Percentiles rank a stretch among this genome's conserved stretches.
Conservation (phyloP, 1,139 yeast genomes). For the Geotrichum aggregatum region DNA sequence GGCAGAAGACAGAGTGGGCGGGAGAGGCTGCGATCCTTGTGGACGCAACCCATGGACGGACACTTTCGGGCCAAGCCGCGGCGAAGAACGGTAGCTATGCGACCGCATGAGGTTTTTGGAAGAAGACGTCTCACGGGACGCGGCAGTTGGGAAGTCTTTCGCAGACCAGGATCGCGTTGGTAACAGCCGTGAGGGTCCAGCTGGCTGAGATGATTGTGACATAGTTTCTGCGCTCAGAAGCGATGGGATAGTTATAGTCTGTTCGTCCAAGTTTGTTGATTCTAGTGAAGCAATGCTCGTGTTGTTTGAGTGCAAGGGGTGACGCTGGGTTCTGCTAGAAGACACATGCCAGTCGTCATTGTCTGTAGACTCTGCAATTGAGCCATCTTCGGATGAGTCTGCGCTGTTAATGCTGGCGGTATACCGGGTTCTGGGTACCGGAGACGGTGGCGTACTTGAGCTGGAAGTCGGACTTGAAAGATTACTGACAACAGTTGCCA, state of each 20-base stretch:
- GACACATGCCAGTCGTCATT: background rate
- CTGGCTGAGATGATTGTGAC: background rate
- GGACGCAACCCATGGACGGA: background rate
- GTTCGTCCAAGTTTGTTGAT: slow-evolving; percentile 6
- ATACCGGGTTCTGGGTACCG: background rate
- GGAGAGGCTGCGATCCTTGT: background rate
- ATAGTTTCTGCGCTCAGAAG: background rate
- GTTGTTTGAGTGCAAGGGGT: slow-evolving; percentile 13
- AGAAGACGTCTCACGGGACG: background rate
- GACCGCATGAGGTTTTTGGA: background rate
- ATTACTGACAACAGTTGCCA: background rate
- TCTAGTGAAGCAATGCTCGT: slow-evolving; percentile 10
- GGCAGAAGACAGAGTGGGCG: slow-evolving; percentile 3
- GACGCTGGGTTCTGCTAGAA: slow-evolving; percentile 6
- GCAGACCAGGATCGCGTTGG: background rate
- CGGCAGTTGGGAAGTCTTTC: background rate
- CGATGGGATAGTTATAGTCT: slow-evolving; percentile 5
- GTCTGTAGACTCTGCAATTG: background rate
- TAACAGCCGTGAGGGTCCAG: background rate
- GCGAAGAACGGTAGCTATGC: slow-evolving; percentile 3
- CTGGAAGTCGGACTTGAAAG: background rate
- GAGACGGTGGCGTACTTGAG: background rate
- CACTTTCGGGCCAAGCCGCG: background rate
- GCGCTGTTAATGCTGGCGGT: background rate
- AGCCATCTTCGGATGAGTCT: background rate